Percentiles rank a stretch among this genome's conserved stretches.
Evolutionary conservation across 345 rosid genomes (phyloP).

Genomic region (Lagerstroemia speciosa): DNA sequence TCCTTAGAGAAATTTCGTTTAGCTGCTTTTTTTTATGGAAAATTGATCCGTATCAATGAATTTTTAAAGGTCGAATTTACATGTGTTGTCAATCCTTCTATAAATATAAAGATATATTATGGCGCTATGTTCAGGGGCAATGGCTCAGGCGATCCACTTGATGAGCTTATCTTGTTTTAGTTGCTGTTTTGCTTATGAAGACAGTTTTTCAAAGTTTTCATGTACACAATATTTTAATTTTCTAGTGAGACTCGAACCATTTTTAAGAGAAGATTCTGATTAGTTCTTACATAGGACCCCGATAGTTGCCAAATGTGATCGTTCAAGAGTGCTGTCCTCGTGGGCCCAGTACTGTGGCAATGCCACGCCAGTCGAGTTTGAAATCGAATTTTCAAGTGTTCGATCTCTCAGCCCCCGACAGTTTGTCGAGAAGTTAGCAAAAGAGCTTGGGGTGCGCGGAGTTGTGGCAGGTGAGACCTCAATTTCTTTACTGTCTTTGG

Average conservation of each 20-base stretch:
- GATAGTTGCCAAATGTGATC: constrained; percentile 79
- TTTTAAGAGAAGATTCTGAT: constrained; percentile 2
- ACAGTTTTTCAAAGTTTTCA: neutral
- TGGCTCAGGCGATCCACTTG: neutral
- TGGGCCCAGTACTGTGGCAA: constrained; percentile 75
- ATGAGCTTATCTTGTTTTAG: neutral
- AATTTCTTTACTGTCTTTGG: neutral
- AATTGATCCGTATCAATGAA: neutral
- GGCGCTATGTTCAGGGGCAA: too few species aligned
- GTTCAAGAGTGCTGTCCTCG: constrained; percentile 67
- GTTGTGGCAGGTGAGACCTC: constrained; percentile 70
- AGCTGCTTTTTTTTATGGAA: neutral
- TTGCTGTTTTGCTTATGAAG: neutral
- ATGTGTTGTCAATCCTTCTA: too few species aligned
- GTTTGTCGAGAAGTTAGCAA: constrained; percentile 85
- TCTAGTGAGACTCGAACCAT: neutral
- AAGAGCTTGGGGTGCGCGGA: constrained; percentile 65
- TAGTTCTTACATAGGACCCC: constrained; percentile 48
- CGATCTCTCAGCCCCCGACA: constrained; percentile 70
- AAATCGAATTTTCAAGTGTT: constrained; percentile 63
- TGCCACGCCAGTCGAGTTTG: constrained; percentile 52
- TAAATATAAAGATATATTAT: too few species aligned
- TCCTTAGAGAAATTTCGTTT: neutral
- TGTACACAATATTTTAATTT: neutral
- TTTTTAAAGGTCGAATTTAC: neutral